Base-by-base conservation (phyloP, 2,329 filamentous ascomycete genomes). In the Ceratocystis ficicola region DNA sequence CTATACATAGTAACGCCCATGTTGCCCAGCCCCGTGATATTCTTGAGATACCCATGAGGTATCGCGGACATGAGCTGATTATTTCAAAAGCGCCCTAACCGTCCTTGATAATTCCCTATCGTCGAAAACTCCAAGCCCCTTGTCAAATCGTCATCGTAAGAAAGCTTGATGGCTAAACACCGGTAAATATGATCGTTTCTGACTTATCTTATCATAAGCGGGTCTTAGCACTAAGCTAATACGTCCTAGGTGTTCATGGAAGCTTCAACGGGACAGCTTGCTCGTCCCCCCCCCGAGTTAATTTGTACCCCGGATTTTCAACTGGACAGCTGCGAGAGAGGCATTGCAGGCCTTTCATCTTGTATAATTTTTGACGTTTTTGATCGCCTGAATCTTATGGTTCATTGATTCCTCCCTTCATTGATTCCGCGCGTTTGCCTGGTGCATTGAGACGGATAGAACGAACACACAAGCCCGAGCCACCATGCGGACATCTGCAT, bases 231-330 rank as follows among this genome's bases (percentile, higher is more conserved):
- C 22, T 17, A 36, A 36, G 55, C 55, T 59, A 59, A 30, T 32
- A 32, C 55, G 55, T n/a, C 30, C 32, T 59, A 6, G 15, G 52
- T 17, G 4, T 20, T n/a, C 28, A 59, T 50, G 61, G 41, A 60
- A 63, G 65, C 65, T 66, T 15, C 60, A 66, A 63, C 65, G 65
- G 65, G 65, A 66, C 65, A 66, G 65, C 65, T 66, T 66, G 61
- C 65, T 64, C 57, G 30, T 44, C 17, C 12, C 50, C 17, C 12
- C 50, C 36, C 55, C 50, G 22, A 65, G 50, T 46, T 50, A 36
- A 20, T 44, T 25, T 25, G 62, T 46, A 52, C 36, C 62, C 62
- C 59, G 10, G 46, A 41, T 65, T 59, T 60, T 12, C 36, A 57
- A 64, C 10, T 32, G 17, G 44, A 36, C 28, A n/a, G 59, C 20